phyloP scores from a whole-genome alignment of 805 yeast species.

The Yarrowia hollandica region DNA sequence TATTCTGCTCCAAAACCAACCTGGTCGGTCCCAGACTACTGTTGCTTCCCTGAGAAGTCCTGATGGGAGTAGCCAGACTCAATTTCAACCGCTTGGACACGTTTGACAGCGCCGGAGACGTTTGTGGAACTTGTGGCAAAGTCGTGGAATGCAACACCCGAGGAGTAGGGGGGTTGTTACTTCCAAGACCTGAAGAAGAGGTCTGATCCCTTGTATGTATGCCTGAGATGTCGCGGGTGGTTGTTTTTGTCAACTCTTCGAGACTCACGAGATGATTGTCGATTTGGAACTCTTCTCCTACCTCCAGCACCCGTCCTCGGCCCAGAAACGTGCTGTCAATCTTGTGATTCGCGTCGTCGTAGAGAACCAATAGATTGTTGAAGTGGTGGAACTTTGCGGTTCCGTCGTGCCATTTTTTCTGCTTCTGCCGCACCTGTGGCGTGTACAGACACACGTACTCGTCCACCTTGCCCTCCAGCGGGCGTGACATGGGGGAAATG shows the following conservation, averaged over 20 bases:
- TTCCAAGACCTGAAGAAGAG: background rate
- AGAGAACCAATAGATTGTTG: constrained; percentile 37
- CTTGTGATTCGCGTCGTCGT: constrained; percentile 37
- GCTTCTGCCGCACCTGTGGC: constrained; percentile 41
- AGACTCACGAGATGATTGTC: constrained; percentile 39
- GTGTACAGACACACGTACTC: constrained; percentile 41
- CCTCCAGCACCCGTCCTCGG: constrained; percentile 31
- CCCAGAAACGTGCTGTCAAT: constrained; percentile 32
- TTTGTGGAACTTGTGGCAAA: background rate
- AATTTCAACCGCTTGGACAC: constrained; percentile 4
- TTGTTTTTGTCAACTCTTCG: constrained; percentile 32
- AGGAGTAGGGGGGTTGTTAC: background rate
- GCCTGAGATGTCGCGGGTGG: constrained; percentile 32
- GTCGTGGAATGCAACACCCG: background rate
- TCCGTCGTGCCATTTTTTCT: constrained; percentile 45
- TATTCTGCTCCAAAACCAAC: background rate
- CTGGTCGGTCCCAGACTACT: background rate
- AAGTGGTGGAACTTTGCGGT: constrained; percentile 35
- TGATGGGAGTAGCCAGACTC: background rate
- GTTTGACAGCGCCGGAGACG: background rate
- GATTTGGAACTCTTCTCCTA: constrained; percentile 35
- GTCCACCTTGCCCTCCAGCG: constrained; percentile 30
- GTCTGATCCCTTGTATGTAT: background rate
- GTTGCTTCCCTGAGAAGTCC: background rate
- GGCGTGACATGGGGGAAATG: background rate